Evolutionary conservation across 345 rosid genomes (phyloP).

Genomic region (Corchorus olitorius): DNA sequence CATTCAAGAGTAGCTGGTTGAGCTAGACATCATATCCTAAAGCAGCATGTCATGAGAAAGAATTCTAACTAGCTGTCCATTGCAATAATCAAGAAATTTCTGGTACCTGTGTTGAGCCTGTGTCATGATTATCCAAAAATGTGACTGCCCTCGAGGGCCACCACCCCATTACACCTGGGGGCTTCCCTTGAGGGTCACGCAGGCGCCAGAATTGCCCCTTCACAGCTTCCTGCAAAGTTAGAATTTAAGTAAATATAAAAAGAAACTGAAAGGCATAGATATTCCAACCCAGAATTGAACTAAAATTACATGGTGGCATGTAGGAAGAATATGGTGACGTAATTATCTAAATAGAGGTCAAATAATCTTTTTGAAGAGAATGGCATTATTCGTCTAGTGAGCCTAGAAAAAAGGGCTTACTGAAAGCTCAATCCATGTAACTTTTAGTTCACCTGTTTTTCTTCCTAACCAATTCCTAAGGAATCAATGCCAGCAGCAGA

Average conservation of each 20-base stretch:
- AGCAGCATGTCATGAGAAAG: not conserved
- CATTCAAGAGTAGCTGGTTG: not conserved
- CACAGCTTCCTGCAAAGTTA: slow-evolving; percentile 69
- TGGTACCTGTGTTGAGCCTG: slow-evolving; percentile 88
- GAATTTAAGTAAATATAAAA: slow-evolving; percentile 15
- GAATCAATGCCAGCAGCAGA: not conserved
- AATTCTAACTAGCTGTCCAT: not conserved
- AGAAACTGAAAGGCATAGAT: slow-evolving; percentile 2
- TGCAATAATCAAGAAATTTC: slow-evolving; percentile 8
- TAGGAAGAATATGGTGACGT: not conserved
- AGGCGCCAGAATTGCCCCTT: slow-evolving; percentile 88
- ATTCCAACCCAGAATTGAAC: not conserved
- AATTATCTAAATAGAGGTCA: not conserved
- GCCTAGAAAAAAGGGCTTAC: too few relatives aligned
- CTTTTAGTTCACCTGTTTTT: too few relatives aligned
- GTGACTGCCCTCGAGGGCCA: slow-evolving; percentile 96
- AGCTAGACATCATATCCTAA: not conserved
- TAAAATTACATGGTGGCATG: not conserved
- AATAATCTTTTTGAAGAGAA: not conserved
- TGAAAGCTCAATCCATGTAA: too few relatives aligned
- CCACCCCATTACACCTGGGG: slow-evolving; percentile 93
- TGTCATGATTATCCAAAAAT: slow-evolving; percentile 88
- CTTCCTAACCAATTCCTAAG: too few relatives aligned
- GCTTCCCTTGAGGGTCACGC: slow-evolving; percentile 81
- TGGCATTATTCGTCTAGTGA: not conserved